Percentiles rank a stretch among this genome's conserved stretches.
These are phyloP conservation scores for Wickerhamiella vanderwaltii DNA, from an alignment of 805 yeast species.

Conservation along the genomic window DNA sequence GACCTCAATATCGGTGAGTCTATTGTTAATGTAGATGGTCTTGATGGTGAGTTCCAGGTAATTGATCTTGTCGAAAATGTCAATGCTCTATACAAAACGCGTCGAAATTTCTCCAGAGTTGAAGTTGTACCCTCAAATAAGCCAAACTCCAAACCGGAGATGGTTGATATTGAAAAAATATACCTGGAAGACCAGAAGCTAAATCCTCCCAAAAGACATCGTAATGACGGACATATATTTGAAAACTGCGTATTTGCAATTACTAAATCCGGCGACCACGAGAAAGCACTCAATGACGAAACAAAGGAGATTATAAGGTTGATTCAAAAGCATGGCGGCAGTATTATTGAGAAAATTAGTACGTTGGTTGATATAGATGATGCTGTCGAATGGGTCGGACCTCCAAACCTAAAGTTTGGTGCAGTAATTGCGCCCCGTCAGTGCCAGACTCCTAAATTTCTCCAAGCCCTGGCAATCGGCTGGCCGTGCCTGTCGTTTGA, in stretches of 20 bases:
- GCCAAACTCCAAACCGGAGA: background rate
- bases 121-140: background rate
- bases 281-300: background rate
- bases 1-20: conserved; percentile 4
- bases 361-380: background rate
- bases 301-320: background rate
- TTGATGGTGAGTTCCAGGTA: background rate
- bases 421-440: conserved; percentile 6
- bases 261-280: background rate
- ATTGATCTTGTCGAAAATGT: conserved; percentile 2
- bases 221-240: background rate
- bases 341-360: background rate
- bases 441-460: conserved; percentile 49
- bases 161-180: conserved; percentile 1
- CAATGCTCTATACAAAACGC: background rate
- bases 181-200: conserved; percentile 1
- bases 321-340: conserved; percentile 1
- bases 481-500: conserved; percentile 68
- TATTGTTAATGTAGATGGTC: background rate
- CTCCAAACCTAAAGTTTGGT: conserved; percentile 1
- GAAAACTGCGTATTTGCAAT: conserved; percentile 1
- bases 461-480: conserved; percentile 66
- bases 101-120: background rate
- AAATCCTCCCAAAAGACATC: background rate
- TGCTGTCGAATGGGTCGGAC: background rate